A percentile compares a stretch with the other conserved stretches of the same genome.
These are phyloP conservation scores for Phytophthora pisi DNA, from an alignment of 352 stramenopile species.

Conservation along the genomic window DNA sequence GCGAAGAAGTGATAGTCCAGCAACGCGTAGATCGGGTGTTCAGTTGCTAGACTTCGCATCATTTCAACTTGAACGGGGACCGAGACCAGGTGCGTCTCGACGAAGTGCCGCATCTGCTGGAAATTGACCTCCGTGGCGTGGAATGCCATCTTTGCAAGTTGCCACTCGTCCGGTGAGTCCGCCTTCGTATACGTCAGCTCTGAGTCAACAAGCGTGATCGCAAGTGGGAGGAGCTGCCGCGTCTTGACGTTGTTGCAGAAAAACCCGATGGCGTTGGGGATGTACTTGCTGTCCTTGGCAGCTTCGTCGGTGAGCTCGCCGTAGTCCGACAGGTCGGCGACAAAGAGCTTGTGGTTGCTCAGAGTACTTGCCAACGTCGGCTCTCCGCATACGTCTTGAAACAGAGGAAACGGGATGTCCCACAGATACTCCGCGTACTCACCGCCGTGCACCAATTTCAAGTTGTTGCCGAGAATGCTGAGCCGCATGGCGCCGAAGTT, in stretches of 20 bases:
- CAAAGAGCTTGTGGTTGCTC: constrained; percentile 31
- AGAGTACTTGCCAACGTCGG: constrained; percentile 6
- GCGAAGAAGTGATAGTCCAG: constrained; percentile 45
- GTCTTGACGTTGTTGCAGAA: constrained; percentile 40
- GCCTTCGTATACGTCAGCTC: constrained; percentile 33
- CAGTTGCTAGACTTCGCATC: constrained; percentile 33
- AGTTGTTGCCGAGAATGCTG: constrained; percentile 39
- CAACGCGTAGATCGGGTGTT: constrained; percentile 47
- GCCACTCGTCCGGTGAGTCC: constrained; percentile 38
- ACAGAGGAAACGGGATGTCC: constrained; percentile 7
- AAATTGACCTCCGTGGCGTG: constrained; percentile 41
- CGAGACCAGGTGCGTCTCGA: constrained; percentile 35
- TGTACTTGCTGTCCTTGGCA: constrained; percentile 35
- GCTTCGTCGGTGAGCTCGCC: constrained; percentile 21
- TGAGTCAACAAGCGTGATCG: constrained; percentile 34
- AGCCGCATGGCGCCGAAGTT: constrained; percentile 43
- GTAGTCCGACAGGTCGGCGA: constrained; percentile 34
- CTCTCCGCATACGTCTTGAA: constrained; percentile 26
- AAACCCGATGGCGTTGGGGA: constrained; percentile 36
- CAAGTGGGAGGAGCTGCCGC: constrained; percentile 33
- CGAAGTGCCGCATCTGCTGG: constrained; percentile 39
- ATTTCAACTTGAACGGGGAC: constrained; percentile 51
- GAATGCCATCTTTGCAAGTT: constrained; percentile 48
- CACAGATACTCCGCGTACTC: constrained; percentile 27
- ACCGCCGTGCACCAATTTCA: constrained; percentile 28